Evolutionary conservation across 75 land plant species (phyloP), one percentile per base, ranked within the genome.

Genomic region (Pinus taeda): DNA sequence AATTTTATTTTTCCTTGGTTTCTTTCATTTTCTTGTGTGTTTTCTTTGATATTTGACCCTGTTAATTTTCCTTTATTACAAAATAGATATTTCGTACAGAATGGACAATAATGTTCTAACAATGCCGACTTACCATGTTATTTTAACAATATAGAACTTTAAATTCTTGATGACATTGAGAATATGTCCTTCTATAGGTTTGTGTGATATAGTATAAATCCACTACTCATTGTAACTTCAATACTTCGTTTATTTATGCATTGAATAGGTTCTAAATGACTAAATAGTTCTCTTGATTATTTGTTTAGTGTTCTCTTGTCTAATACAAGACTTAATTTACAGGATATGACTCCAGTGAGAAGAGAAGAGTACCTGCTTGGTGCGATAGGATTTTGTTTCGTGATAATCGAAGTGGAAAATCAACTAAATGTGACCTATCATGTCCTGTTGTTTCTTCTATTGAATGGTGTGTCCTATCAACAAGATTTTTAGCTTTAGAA

Each of bases 291-390:
- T 69, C 62, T 67, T 75, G 53, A 77, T 33, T 14, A 57, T 12
- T 26, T 61, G 12, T 33, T 20, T 69, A 15, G n/a, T 30, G n/a
- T 37, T 24, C 3, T 76, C 36, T 12, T 42, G 24, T n/a, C 9
- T 76, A 42, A 65, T 22, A 9, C 79, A 49, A 1, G 58, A 24
- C 42, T 76, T 79, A 30, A 33, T 37, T 21, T 75, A 75, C 87
- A 96, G 99, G 87, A 22, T 96, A 96, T 82, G 99, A 96, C 84
- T 90, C 97, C 36, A 86, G 99, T 80, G 99, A 96, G 79, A 96
- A 96, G 78, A 96, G 87, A 78, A 86, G 99, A 36, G 77, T 96
- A 61, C 99, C 99, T 64, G 99, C 99, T 55, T 96, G 94, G 90
- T 96, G 99, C 83, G 99, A 96, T 78, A 82, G 99, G 69, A 88